Evolutionary conservation across 768 basidiomycete genomes (phyloP).

Genomic region (Amanita pallidorosea): DNA sequence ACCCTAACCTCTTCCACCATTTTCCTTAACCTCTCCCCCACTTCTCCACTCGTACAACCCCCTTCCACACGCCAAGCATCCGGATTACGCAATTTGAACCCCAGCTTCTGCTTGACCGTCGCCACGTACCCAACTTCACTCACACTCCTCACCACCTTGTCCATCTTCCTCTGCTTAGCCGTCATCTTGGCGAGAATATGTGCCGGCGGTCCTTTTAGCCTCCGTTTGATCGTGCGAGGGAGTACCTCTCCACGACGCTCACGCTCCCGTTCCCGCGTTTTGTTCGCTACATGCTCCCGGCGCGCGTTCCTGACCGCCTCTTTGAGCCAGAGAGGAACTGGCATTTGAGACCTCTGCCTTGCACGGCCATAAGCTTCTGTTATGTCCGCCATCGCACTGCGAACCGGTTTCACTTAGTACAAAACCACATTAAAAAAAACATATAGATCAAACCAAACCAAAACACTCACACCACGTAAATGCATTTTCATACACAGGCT

Average conservation of each 20-base stretch:
- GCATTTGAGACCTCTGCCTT: constrained; percentile 25
- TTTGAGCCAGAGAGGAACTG: constrained; percentile 39
- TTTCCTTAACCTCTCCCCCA: background rate
- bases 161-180: constrained; percentile 31
- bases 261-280: constrained; percentile 47
- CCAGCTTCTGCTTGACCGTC: constrained; percentile 44
- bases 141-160: constrained; percentile 38
- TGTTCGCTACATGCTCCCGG: constrained; percentile 49
- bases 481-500: background rate
- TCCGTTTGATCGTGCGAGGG: constrained; percentile 31
- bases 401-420: constrained; percentile 30
- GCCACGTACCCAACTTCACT: constrained; percentile 67
- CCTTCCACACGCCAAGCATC: constrained; percentile 24
- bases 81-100: constrained; percentile 35
- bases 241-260: constrained; percentile 58
- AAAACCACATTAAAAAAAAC: background rate
- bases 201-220: constrained; percentile 51
- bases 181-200: constrained; percentile 46
- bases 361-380: constrained; percentile 27
- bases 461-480: background rate
- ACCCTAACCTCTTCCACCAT: constrained; percentile 13
- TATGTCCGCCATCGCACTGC: constrained; percentile 19
- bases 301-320: constrained; percentile 43
- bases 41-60: constrained; percentile 8
- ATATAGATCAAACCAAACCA: too few relatives aligned